Evolutionary conservation across 2,329 filamentous ascomycete genomes (phyloP), one percentile per base, ranked within the genome.

Genomic region (Xylaria sp.): DNA sequence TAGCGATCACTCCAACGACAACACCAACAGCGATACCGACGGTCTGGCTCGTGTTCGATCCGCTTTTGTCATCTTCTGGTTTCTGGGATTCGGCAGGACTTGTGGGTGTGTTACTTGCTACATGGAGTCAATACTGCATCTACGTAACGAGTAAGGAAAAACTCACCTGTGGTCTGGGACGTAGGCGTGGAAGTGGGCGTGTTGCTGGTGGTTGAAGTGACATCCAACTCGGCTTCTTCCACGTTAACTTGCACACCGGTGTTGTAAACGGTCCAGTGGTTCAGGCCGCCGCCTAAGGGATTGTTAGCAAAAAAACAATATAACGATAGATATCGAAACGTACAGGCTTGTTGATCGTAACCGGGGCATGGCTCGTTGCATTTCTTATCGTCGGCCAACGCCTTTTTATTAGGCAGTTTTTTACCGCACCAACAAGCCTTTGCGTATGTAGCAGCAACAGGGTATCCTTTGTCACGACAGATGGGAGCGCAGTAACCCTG

Each of bases 11-110:
- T 60, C 91, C 93, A 8, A 95, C 90, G 2, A 97, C 93, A 1
- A 92, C 91, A 62, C 94, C 94, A 9, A 89, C 94, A 17, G 90
- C 93, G 68, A 98, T 93, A 49, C 90, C 92, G 38, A 87, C 90
- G n/a, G 40, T 49, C 27, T 87, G 90, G 73, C 89, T 93, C 21
- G 58, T 21, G 11, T 41, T 58, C 1, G 43, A 48, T 27, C 10
- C 73, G 17, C 69, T 68, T 49, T 62, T 55, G 2, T 29, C 31
- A 11, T 33, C 17, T 3, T 51, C 27, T 17, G 61, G n/a, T 13
- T 11, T 13, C 37, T 55, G 25, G 6, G 65, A 53, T n/a, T 72
- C 58, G 0, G 75, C 69, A n/a, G 74, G 41, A 27, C 55, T 51
- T 23, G 63, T 68, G 27, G 65, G 52, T 23, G 64, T 65, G 27